Conservation (phyloP, 2,329 filamentous ascomycete genomes). For the Bipolaris oryzae region DNA sequence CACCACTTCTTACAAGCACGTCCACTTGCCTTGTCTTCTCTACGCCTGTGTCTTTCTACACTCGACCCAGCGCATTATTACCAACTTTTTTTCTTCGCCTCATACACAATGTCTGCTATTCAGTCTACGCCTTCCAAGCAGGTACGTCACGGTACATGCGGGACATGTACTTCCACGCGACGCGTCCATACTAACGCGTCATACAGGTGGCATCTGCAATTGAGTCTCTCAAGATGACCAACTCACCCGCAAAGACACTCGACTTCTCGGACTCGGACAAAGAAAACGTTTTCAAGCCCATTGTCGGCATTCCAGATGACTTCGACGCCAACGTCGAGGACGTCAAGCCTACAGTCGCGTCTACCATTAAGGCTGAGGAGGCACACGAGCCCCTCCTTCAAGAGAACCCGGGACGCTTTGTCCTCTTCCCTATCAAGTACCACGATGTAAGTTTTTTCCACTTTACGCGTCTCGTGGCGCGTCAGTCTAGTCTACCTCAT, state of each 20-base stretch:
- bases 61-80: conserved; percentile 13
- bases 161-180: conserved; percentile 29
- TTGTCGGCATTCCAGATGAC: conserved; percentile 57
- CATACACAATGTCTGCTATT: conserved; percentile 72
- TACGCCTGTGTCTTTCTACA: conserved; percentile 20
- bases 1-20: conserved; percentile 24
- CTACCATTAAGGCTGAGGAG: conserved; percentile 68
- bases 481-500: conserved; percentile 54
- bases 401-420: conserved; percentile 95
- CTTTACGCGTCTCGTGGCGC: conserved; percentile 62
- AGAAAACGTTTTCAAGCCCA: conserved; percentile 74
- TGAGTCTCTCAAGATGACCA: conserved; percentile 83
- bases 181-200: conserved; percentile 48
- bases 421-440: conserved; percentile 98
- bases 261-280: conserved; percentile 75
- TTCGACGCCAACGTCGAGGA: conserved; percentile 45
- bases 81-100: conserved; percentile 15
- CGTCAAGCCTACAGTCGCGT: conserved; percentile 60
- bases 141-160: conserved; percentile 56
- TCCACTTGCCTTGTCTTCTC: conserved; percentile 26
- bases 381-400: conserved; percentile 87
- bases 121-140: conserved; percentile 73
- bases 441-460: conserved; percentile 78
- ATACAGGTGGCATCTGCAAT: conserved; percentile 82
- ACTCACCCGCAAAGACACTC: conserved; percentile 90